These are phyloP conservation scores for Phyllosticta paracitricarpa DNA, from an alignment of 2,329 filamentous ascomycete species.

Conservation along the genomic window DNA sequence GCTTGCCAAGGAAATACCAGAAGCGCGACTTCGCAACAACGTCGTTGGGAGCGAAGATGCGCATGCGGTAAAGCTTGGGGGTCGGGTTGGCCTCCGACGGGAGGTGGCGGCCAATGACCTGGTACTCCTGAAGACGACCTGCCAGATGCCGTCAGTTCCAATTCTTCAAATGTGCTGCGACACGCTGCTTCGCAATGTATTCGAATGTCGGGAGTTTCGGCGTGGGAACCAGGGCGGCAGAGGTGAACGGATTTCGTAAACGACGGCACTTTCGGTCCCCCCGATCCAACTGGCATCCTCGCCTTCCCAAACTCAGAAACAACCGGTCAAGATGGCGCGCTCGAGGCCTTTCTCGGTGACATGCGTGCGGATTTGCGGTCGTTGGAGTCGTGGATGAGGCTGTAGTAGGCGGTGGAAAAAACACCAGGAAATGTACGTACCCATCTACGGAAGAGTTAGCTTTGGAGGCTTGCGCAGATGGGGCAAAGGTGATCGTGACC, in stretches of 20 bases:
- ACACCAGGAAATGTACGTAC: conserved; percentile 11
- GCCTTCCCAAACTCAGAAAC: neutral
- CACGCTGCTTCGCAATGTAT: neutral
- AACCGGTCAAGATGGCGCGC: neutral
- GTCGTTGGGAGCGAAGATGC: conserved; percentile 96
- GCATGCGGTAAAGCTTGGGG: conserved; percentile 99
- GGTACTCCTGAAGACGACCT: conserved; percentile 99
- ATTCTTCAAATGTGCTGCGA: neutral
- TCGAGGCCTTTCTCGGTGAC: neutral
- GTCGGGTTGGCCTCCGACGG: conserved; percentile 94
- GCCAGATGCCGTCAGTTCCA: conserved; percentile 14
- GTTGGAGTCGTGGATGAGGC: neutral
- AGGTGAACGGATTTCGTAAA: neutral
- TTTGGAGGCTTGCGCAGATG: neutral
- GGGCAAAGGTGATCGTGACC: neutral
- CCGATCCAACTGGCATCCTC: neutral
- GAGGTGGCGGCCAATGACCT: conserved; percentile 99
- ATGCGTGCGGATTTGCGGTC: neutral
- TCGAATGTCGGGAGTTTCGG: neutral
- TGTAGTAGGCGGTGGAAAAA: neutral
- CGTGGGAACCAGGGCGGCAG: neutral
- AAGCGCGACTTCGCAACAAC: conserved; percentile 99
- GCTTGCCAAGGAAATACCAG: conserved; percentile 99
- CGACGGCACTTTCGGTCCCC: neutral
- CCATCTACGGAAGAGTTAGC: conserved; percentile 13